These are phyloP conservation scores for Oidiodendron maius DNA, from an alignment of 495 filamentous ascomycete genomes.

Conservation along the genomic window DNA sequence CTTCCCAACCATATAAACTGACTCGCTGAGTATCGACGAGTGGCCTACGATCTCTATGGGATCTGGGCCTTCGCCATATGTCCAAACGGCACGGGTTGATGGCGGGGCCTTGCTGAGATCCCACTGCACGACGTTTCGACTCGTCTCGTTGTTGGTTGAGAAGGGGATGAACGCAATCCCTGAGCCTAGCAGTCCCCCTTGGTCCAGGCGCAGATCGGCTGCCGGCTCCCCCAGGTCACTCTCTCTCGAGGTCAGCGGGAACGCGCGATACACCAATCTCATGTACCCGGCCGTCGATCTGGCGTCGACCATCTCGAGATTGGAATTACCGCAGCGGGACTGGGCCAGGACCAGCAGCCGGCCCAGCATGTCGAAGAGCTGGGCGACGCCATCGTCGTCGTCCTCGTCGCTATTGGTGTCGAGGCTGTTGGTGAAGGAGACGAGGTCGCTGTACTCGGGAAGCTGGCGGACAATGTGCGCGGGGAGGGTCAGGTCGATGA, in stretches of 20 bases:
- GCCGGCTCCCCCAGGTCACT: neutral
- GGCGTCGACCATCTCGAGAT: neutral
- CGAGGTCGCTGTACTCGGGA: neutral
- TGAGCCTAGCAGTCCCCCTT: slow-evolving; percentile 15
- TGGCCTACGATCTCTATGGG: slow-evolving; percentile 12
- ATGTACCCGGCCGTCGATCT: neutral
- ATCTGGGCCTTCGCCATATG: slow-evolving; percentile 18
- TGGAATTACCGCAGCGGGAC: neutral
- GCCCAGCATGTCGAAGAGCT: neutral
- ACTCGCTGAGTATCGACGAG: slow-evolving; percentile 11
- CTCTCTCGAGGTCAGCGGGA: neutral
- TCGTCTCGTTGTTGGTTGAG: neutral
- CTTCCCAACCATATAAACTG: slow-evolving; percentile 18
- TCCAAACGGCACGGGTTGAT: slow-evolving; percentile 18
- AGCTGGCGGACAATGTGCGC: neutral
- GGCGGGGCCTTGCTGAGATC: slow-evolving; percentile 13
- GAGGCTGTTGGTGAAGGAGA: neutral
- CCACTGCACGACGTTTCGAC: slow-evolving; percentile 15
- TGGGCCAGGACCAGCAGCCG: neutral
- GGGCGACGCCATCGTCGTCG: neutral
- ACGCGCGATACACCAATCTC: neutral
- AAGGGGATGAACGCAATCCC: slow-evolving; percentile 11
- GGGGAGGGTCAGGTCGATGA: neutral
- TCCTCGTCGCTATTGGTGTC: neutral
- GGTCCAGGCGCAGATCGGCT: slow-evolving; percentile 5